Conservation (phyloP, 2,329 filamentous ascomycete species). For the Cladophialophora yegresii region DNA sequence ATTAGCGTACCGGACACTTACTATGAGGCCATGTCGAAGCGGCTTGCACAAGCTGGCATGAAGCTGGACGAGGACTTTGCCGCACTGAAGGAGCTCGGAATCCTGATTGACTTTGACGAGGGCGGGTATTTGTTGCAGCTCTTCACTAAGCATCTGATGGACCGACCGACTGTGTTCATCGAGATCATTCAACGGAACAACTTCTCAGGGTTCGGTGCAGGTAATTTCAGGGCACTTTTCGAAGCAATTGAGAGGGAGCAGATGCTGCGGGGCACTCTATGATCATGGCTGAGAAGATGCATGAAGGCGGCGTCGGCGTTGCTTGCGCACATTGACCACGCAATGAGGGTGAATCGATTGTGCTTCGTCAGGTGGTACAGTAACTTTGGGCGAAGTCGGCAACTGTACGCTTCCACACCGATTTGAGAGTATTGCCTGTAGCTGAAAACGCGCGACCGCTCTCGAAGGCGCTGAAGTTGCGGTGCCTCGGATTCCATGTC, state of each 20-base stretch:
- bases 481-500: no score
- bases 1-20: slow-evolving; percentile 87
- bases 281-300: slow-evolving; percentile 31
- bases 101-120: slow-evolving; percentile 94
- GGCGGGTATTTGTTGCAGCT: slow-evolving; percentile 76
- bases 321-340: background rate
- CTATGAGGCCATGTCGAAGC: slow-evolving; percentile 73
- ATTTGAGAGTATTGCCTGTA: no score
- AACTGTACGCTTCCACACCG: no score
- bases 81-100: slow-evolving; percentile 73
- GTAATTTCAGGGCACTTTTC: slow-evolving; percentile 93
- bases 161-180: slow-evolving; percentile 91
- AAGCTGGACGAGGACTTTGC: slow-evolving; percentile 76
- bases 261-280: slow-evolving; percentile 79
- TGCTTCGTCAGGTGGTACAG: background rate
- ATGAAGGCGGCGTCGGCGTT: background rate
- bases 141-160: slow-evolving; percentile 86
- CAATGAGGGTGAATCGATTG: background rate
- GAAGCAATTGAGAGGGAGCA: slow-evolving; percentile 96
- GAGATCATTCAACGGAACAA: slow-evolving; percentile 93
- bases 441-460: no score
- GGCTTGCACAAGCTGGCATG: slow-evolving; percentile 65
- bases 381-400: background rate
- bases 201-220: slow-evolving; percentile 89
- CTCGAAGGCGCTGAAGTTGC: no score